Conservation (phyloP, 1,284 basidiomycete genomes). For the Flammula alnicola region DNA sequence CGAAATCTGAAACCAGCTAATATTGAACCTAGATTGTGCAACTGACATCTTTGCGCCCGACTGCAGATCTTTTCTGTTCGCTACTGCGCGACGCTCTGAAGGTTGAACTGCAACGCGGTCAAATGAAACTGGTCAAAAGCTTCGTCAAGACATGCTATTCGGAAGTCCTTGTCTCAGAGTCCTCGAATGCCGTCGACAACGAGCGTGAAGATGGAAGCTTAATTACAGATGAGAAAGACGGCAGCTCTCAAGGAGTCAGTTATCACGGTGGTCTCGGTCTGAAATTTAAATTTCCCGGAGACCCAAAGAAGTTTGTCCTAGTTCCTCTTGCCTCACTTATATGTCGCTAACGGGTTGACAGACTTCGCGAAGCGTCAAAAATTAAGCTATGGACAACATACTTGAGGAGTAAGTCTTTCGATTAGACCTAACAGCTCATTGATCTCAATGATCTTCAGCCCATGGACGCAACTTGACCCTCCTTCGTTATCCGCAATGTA, state of each 20-base stretch:
- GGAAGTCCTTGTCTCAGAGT: conserved; percentile 78
- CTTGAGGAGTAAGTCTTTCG: conserved; percentile 62
- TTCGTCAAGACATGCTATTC: conserved; percentile 96
- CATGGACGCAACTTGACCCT: conserved; percentile 91
- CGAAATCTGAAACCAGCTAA: conserved; percentile 1
- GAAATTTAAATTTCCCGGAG: conserved; percentile 91
- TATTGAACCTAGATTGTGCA: conserved; percentile 78
- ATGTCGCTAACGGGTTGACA: too few species aligned
- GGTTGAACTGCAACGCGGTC: conserved; percentile 81
- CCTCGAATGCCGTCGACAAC: conserved; percentile 58
- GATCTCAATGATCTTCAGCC: conserved; percentile 41
- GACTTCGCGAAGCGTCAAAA: conserved; percentile 94
- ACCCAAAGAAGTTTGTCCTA: conserved; percentile 81
- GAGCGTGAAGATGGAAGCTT: conserved; percentile 71
- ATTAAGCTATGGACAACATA: conserved; percentile 97
- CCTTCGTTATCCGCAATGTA: conserved; percentile 96
- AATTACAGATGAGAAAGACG: conserved; percentile 56
- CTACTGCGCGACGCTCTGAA: conserved; percentile 91
- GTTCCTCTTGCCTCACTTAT: conserved; percentile 2
- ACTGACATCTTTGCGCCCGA: conserved; percentile 93
- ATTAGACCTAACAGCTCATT: conserved; percentile 1
- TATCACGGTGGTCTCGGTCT: conserved; percentile 89
- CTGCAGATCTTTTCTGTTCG: conserved; percentile 93
- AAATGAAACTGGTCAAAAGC: conserved; percentile 93
- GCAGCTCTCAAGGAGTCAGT: conserved; percentile 50